Evolutionary conservation across 2,329 filamentous ascomycete genomes (phyloP).

Genomic region (Fusarium sublunatum): DNA sequence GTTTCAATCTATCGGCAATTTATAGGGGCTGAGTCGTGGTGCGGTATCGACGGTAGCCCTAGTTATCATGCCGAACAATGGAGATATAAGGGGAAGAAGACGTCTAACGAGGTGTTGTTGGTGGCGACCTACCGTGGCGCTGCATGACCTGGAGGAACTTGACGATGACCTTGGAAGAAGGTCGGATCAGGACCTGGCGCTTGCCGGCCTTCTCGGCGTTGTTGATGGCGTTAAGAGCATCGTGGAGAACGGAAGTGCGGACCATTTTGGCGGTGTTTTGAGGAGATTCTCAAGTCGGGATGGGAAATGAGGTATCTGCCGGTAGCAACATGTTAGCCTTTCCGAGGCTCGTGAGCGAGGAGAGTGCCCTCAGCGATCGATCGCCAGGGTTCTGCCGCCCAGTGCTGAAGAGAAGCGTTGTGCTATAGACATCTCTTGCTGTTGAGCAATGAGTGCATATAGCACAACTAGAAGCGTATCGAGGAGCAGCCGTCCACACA

Average conservation of each 20-base stretch:
- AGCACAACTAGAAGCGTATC: constrained; percentile 67
- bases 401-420: constrained; percentile 61
- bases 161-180: constrained; percentile 99
- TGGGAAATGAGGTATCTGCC: constrained; percentile 74
- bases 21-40: constrained; percentile 99
- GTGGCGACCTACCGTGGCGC: constrained; percentile 86
- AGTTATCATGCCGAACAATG: constrained; percentile 98
- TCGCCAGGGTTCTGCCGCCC: constrained; percentile 77
- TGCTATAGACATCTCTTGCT: not conserved
- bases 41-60: constrained; percentile 84
- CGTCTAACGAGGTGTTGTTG: not conserved
- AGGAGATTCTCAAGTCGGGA: constrained; percentile 83
- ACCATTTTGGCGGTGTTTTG: constrained; percentile 86
- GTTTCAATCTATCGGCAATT: constrained; percentile 95
- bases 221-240: constrained; percentile 99
- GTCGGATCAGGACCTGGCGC: constrained; percentile 98
- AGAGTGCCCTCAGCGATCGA: constrained; percentile 72
- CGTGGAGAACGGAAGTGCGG: constrained; percentile 99
- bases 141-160: constrained; percentile 99
- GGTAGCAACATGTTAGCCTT: constrained; percentile 65
- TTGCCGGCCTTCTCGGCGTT: constrained; percentile 99
- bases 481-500: constrained; percentile 39
- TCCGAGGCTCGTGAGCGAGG: constrained; percentile 67
- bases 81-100: constrained; percentile 8
- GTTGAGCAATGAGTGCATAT: not conserved